Percentiles rank a stretch among this genome's conserved stretches.
phyloP scores from a whole-genome alignment of 1,284 basidiomycete genomes.

The Rhizoctonia solani region DNA sequence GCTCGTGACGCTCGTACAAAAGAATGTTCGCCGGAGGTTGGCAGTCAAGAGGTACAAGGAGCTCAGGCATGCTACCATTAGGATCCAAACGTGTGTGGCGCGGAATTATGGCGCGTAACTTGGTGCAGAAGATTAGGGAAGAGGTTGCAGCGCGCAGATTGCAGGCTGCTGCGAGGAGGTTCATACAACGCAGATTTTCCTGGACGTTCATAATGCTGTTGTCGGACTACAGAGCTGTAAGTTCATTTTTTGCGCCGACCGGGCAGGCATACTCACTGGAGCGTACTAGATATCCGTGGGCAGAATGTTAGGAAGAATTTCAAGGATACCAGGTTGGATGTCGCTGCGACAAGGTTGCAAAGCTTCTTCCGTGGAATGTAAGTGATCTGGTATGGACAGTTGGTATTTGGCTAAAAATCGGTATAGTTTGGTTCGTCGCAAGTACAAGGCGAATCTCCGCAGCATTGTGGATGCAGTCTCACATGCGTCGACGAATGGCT shows the following conservation, averaged over 20 bases:
- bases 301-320: slow-evolving; percentile 72
- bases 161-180: slow-evolving; percentile 75
- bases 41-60: slow-evolving; percentile 80
- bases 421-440: slow-evolving; percentile 65
- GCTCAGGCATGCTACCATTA: slow-evolving; percentile 75
- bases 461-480: slow-evolving; percentile 88
- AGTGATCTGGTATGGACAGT: slow-evolving; percentile 46
- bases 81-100: slow-evolving; percentile 95
- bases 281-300: slow-evolving; percentile 72
- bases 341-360: slow-evolving; percentile 80
- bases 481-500: slow-evolving; percentile 87
- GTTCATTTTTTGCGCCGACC: too few relatives aligned
- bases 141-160: slow-evolving; percentile 77
- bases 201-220: slow-evolving; percentile 65
- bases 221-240: slow-evolving; percentile 83
- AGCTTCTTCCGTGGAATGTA: slow-evolving; percentile 87
- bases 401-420: neutral
- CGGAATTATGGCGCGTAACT: slow-evolving; percentile 72
- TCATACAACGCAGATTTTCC: slow-evolving; percentile 73
- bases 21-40: slow-evolving; percentile 89
- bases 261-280: neutral
- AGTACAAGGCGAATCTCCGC: slow-evolving; percentile 67
- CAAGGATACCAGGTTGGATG: slow-evolving; percentile 60
- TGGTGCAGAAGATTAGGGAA: slow-evolving; percentile 73
- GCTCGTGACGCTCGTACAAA: slow-evolving; percentile 94